Evolutionary conservation across 2,329 filamentous ascomycete species (phyloP).

Genomic region (Colletotrichum noveboracense): DNA sequence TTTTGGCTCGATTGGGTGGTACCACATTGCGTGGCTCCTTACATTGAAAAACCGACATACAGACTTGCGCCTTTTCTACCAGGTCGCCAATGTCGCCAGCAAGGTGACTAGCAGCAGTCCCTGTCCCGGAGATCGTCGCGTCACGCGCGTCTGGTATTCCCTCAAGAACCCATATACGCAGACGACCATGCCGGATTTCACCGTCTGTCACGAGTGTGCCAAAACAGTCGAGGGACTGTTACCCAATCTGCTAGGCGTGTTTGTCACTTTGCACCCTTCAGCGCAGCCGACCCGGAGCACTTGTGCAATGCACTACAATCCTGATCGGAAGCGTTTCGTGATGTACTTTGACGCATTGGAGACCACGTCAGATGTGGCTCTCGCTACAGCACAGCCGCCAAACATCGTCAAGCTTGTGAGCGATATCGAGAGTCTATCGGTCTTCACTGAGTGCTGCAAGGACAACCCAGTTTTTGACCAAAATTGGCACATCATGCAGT

Average conservation of each 20-base stretch:
- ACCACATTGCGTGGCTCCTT: constrained; percentile 82
- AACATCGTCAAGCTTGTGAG: constrained; percentile 68
- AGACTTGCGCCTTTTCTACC: constrained; percentile 72
- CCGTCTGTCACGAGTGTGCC: constrained; percentile 77
- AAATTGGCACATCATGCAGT: constrained; percentile 79
- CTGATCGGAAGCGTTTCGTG: constrained; percentile 58
- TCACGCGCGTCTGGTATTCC: constrained; percentile 74
- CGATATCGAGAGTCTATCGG: constrained; percentile 64
- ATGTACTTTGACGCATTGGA: constrained; percentile 68
- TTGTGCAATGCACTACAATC: constrained; percentile 72
- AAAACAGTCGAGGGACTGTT: constrained; percentile 75
- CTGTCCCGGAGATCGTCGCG: constrained; percentile 63
- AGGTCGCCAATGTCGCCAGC: constrained; percentile 68
- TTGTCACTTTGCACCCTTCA: constrained; percentile 57
- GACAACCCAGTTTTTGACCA: constrained; percentile 66
- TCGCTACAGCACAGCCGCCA: constrained; percentile 48
- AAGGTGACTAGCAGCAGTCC: constrained; percentile 41
- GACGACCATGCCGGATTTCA: constrained; percentile 72
- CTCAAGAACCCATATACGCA: constrained; percentile 71
- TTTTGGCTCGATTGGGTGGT: constrained; percentile 80
- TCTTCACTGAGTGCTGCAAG: constrained; percentile 67
- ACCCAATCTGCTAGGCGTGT: constrained; percentile 72
- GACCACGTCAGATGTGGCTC: constrained; percentile 56
- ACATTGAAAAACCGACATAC: constrained; percentile 72
- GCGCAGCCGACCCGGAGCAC: constrained; percentile 53